Evolutionary conservation across 2,329 filamentous ascomycete species (phyloP), one percentile per base, ranked within the genome.

Genomic region (Leptodontidium sp.): DNA sequence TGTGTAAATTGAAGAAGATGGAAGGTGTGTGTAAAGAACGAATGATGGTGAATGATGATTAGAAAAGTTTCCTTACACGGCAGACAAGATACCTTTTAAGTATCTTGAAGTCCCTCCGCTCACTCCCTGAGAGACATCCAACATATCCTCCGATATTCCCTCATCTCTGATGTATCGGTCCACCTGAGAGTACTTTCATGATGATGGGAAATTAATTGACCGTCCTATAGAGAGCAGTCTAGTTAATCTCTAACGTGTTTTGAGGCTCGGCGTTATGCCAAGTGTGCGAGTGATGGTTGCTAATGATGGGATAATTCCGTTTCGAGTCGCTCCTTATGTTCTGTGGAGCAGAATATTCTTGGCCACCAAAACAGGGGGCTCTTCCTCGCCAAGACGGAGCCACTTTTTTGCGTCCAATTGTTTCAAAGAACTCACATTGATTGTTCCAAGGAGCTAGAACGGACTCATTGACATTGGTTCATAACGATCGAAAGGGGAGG

Each of bases 161-260:
- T 61, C 57, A 61, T 61, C 57, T 61, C 35, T 61, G 57, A 61
- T 61, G 57, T 61, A 15, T 61, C 40, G 35, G 24, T 45, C 57
- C 57, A 43, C 57, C 17, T 61, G 52, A 61, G 15, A 61, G 40
- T 24, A 61, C 57, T 61, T 8, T 61, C n/a, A 29, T 14, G 40
- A 61, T n/a, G 6, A 26, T 38, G 57, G 57, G 57, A 61, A 61
- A 61, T 61, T 61, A 61, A 40, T 61, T 61, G 57, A 45, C 35
- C 40, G 35, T 61, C 57, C 35, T 43, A 12, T 61, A 43, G 14
- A 43, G 35, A 24, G 2, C 7, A 17, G 40, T 6, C n/a, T 43
- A 45, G 35, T 61, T 26, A 61, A 61, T 55, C 52, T 55, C 52
- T 35, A 26, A 55, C 52, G 26, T 15, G 8, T 55, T n/a, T 55